Base-by-base conservation (phyloP, 306 rosid species). In the Vicia sativa region DNA sequence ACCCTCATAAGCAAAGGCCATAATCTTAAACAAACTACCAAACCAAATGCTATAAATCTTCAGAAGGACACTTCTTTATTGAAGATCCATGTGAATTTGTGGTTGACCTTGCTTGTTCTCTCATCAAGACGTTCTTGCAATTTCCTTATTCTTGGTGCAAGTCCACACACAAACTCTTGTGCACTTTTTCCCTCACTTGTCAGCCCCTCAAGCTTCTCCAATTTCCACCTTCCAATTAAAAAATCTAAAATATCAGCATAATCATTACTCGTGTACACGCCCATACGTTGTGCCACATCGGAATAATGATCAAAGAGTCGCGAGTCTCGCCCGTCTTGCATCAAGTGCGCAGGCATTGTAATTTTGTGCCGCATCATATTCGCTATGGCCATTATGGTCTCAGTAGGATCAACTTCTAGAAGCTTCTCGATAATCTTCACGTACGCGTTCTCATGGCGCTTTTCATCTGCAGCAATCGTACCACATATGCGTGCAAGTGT, bases 381-480 rank as follows among this genome's bases (percentile, higher is more conserved):
- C 1, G 62, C 82, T 5, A 87, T 80, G 1, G 90, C 50, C 8
- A 5, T 44, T 18, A 44, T 44, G 3, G 50, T 5, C 16, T 44
- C 50, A 5, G 9, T 44, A 0, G 50, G 50, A 7, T 44, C 50
- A 7, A 44, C 50, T 31, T 87, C 90, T 0, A 87, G 77, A 11
- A 87, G 88, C 88, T 87, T 85, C 72, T 84, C 85, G 1, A 84
- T 79, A 21, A 87, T 81, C 29, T 43, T 77, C 3, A 52, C 5
- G 13, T 84, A 87, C 7, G 89, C 92, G 2, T 52, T 70, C 62
- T 87, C 86, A 57, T 84, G 92, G 7, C 92, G 89, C 58, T 80
- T 87, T 60, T 85, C 90, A 37, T 87, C 90, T 3, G 95, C 71
- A 0, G 88, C 88, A 9, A 87, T 87, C 65, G 84, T 70, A 0